A percentile compares a stretch with the other conserved stretches of the same genome.
These are phyloP conservation scores for Gigaspora rosea DNA, from an alignment of 192 early-diverging fungal species.

Conservation along the genomic window DNA sequence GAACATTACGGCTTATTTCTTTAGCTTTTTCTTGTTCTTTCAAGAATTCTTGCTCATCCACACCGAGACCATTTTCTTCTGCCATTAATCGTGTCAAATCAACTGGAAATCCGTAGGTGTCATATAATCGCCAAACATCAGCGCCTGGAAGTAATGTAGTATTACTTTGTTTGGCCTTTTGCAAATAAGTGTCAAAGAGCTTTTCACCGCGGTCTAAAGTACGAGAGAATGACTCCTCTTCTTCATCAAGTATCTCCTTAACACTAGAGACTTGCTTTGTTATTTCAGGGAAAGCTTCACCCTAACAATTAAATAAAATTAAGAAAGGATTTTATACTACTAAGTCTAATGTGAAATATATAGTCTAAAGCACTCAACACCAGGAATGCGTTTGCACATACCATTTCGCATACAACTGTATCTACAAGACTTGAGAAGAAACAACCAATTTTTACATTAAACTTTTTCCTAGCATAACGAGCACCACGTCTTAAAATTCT, in stretches of 20 bases:
- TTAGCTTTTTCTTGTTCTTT: conserved; percentile 77
- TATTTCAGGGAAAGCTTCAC: conserved; percentile 92
- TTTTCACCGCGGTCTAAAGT: conserved; percentile 97
- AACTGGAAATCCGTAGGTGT: conserved; percentile 98
- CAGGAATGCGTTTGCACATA: conserved; percentile 36
- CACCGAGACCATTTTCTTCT: conserved; percentile 86
- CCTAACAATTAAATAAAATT: conserved; percentile 42
- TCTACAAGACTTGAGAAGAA: conserved; percentile 96
- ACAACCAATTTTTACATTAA: conserved; percentile 82
- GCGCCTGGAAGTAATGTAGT: conserved; percentile 71
- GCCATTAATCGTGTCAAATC: conserved; percentile 98
- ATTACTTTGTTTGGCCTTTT: conserved; percentile 65
- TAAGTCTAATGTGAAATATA: not conserved
- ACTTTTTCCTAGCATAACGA: conserved; percentile 91
- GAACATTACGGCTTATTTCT: conserved; percentile 64
- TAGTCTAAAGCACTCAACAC: too few relatives aligned
- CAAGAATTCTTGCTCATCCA: conserved; percentile 86
- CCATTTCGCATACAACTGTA: conserved; percentile 88
- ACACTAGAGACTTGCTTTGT: conserved; percentile 71
- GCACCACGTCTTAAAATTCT: conserved; percentile 94
- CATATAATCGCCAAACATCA: conserved; percentile 97
- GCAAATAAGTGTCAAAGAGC: conserved; percentile 80
- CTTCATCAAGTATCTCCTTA: conserved; percentile 96
- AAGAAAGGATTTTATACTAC: not conserved
- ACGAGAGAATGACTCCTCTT: conserved; percentile 92